Evolutionary conservation across 2,329 filamentous ascomycete species (phyloP), one percentile per base, ranked within the genome.

Genomic region (Penicillium sp.): DNA sequence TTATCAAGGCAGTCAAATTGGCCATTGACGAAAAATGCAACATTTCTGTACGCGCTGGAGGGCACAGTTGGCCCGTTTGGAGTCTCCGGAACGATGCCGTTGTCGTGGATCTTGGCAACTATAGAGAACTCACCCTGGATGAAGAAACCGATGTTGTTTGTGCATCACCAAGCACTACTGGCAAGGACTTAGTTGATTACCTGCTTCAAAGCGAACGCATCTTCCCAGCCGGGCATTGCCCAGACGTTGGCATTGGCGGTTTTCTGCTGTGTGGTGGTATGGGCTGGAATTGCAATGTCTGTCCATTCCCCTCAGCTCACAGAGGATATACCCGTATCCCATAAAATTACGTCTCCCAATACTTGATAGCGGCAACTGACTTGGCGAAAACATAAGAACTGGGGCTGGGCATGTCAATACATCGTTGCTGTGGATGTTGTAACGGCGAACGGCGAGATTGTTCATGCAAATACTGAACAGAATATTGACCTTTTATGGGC

Each of bases 391-490:
- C 24, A 30, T 9, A 30, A 59, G 59, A 56, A 46, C 7, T 55
- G 53, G 53, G 80, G 80, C 1, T 81, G 77, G 75, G 78, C 79
- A 2, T 82, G 79, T 53, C 74, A 81, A 33, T 12, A 51, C 9
- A 65, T 81, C 8, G 55, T 71, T 4, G 75, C 68, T 12, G 59
- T 81, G 14, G 77, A 80, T 57, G 75, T 78, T 2, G 77, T 81
- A 5, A 77, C 75, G 1, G 76, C 77, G 1, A 66, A 73, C 5
- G 77, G 69, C 1, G 33, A 42, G 23, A 28, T 42, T 9, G 63
- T 70, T 56, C 35, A 46, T 5, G 50, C 55, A 3, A 53, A 61
- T 28, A 62, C 61, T 33, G 59, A 62, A 11, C 63, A 76, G 53
- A 76, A 80, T 58, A 55, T 56, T 5, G 77, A 80, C 45, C 65